phyloP scores from a whole-genome alignment of 192 early-diverging fungal genomes.

The Umbelopsis isabellina region DNA sequence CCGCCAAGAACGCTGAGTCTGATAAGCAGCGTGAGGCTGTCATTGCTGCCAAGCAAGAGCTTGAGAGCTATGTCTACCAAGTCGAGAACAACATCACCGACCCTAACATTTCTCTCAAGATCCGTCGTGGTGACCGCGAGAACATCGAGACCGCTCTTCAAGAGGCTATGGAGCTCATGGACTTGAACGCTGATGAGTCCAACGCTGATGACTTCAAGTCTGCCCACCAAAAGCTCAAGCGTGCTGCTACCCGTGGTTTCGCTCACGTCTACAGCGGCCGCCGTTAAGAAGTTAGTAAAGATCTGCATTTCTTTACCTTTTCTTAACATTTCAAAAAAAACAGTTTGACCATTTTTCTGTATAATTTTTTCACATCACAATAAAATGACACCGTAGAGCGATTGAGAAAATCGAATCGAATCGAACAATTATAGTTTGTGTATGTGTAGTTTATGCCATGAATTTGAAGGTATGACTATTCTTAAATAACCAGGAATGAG shows the following conservation, averaged over 20 bases:
- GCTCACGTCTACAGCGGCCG: conserved; percentile 46
- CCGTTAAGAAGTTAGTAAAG: conserved; percentile 23
- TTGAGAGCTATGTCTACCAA: conserved; percentile 78
- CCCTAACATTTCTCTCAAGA: conserved; percentile 73
- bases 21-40: conserved; percentile 74
- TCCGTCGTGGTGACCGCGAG: conserved; percentile 73
- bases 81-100: conserved; percentile 52
- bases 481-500: not conserved
- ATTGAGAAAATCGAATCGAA: conserved; percentile 14
- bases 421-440: not conserved
- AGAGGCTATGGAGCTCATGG: conserved; percentile 76
- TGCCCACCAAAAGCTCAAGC: conserved; percentile 75
- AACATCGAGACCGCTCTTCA: conserved; percentile 73
- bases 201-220: conserved; percentile 63
- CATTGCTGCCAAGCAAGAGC: conserved; percentile 81
- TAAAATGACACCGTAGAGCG: conserved; percentile 23
- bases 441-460: not conserved
- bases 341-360: conserved; percentile 23
- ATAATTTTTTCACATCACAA: conserved; percentile 20
- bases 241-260: conserved; percentile 69
- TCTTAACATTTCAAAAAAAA: conserved; percentile 11
- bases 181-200: conserved; percentile 63
- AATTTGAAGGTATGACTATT: not conserved
- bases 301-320: not conserved
- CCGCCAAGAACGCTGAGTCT: conserved; percentile 84